Percentiles rank a stretch among this genome's conserved stretches.
phyloP scores from a whole-genome alignment of 2,329 filamentous ascomycete species.

The Epichloe sibirici region DNA sequence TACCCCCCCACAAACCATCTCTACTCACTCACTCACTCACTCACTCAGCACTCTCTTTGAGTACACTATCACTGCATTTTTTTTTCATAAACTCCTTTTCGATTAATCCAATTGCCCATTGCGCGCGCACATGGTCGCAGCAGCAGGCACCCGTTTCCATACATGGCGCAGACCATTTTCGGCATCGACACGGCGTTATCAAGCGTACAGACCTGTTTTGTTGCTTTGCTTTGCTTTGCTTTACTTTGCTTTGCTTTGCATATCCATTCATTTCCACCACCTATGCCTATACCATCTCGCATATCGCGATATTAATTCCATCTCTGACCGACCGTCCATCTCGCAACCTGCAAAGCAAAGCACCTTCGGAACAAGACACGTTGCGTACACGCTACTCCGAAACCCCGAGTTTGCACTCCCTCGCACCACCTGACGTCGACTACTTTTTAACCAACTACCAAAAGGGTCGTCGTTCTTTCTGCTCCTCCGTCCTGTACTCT shows the following conservation, averaged over 20 bases:
- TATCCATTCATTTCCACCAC: background rate
- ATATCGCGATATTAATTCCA: no score
- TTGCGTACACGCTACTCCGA: no score
- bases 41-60: background rate
- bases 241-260: background rate
- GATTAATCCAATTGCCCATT: background rate
- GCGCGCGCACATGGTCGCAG: conserved; percentile 3
- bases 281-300: background rate
- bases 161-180: background rate
- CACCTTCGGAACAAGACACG: no score
- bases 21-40: conserved; percentile 4
- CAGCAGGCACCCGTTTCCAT: background rate
- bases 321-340: no score
- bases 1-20: background rate
- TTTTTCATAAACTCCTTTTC: background rate
- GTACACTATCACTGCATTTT: background rate
- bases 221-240: background rate
- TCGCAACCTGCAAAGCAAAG: no score
- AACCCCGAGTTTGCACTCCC: no score
- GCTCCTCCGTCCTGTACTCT: background rate
- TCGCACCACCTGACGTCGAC: no score
- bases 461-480: background rate
- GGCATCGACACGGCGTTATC: background rate
- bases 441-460: no score
- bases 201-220: background rate